Evolutionary conservation across 2,329 filamentous ascomycete species (phyloP), one percentile per base, ranked within the genome.

Genomic region (Pseudogymnoascus sp.): DNA sequence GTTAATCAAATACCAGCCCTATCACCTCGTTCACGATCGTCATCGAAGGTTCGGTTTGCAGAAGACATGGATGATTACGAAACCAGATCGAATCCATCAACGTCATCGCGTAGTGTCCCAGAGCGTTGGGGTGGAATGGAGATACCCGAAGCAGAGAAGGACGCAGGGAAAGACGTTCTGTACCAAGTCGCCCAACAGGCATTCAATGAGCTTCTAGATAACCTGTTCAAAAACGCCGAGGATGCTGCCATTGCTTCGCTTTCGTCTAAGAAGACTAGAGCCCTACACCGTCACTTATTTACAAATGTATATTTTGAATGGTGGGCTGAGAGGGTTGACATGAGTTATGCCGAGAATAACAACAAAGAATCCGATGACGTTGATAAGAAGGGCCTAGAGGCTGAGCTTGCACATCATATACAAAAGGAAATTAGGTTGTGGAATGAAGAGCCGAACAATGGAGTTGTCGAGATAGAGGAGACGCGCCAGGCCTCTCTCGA

Each of bases 181-280:
- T 97, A 96, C 70, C 90, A 96, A 72, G 86, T 95, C 33, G 92
- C 91, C 0, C 92, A 97, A 73, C 89, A 96, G 74, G 89, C 91
- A 0, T 91, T 96, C 76, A 97, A 97, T 70, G 92, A 97, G 75
- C 79, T 97, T 2, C 83, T 99, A 0, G 91, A 97, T 70, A 82
- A 86, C 1, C 80, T 99, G 0, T 99, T 99, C 77, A 88, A 88
- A 67, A 80, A 82, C 4, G 88, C 88, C 66, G 93, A 97, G 73
- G 87, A 92, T 66, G 73, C 90, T 16, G 87, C 91, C 1, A 76
- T 94, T 64, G 81, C 85, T 62, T 87, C 86, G 9, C 82, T 84
- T 7, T 79, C 82, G 58, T 90, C 88, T 0, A 84, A 82, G 65
- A 76, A 77, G 8, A 79, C 84, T 62, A 84, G 91, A 39, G 79